A percentile compares a stretch with the other conserved stretches of the same genome.
phyloP scores from a whole-genome alignment of 2,329 filamentous ascomycete genomes.

The Incumbomyces lentus region DNA sequence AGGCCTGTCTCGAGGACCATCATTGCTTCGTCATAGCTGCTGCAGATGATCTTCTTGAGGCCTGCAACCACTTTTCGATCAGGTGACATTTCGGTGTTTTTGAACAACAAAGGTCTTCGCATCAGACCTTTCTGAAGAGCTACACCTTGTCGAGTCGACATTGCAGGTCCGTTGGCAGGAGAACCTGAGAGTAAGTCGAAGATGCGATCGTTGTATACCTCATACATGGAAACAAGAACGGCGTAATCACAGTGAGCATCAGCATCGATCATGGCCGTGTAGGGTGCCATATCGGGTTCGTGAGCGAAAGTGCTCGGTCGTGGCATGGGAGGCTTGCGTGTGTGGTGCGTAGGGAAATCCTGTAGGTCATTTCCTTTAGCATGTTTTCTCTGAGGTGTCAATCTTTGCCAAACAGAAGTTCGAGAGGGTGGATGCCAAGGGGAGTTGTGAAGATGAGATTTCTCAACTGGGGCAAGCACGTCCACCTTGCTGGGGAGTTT shows the following conservation, averaged over 20 bases:
- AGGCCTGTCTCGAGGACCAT: constrained; percentile 84
- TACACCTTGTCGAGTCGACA: constrained; percentile 32
- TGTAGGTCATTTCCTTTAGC: constrained; percentile 32
- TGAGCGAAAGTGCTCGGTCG: constrained; percentile 63
- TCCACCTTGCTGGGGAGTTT: background rate
- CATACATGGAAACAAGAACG: constrained; percentile 92
- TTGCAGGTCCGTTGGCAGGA: constrained; percentile 31
- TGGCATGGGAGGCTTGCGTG: constrained; percentile 52
- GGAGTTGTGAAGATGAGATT: constrained; percentile 7
- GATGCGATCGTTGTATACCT: constrained; percentile 97
- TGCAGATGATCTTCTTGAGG: constrained; percentile 79
- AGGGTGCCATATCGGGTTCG: constrained; percentile 60
- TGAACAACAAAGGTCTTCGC: constrained; percentile 80
- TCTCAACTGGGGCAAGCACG: background rate
- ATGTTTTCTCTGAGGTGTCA: constrained; percentile 20
- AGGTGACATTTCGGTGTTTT: constrained; percentile 74
- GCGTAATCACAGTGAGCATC: constrained; percentile 67
- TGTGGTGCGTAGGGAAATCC: constrained; percentile 43
- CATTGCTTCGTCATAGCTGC: constrained; percentile 69
- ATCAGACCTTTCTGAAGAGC: constrained; percentile 55
- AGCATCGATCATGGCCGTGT: constrained; percentile 56
- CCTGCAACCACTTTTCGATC: constrained; percentile 94
- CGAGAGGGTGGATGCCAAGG: constrained; percentile 20
- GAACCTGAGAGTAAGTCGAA: constrained; percentile 71
- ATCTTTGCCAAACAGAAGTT: constrained; percentile 24